phyloP scores from a whole-genome alignment of 352 stramenopile species.

The Phytopythium kandeliae region DNA sequence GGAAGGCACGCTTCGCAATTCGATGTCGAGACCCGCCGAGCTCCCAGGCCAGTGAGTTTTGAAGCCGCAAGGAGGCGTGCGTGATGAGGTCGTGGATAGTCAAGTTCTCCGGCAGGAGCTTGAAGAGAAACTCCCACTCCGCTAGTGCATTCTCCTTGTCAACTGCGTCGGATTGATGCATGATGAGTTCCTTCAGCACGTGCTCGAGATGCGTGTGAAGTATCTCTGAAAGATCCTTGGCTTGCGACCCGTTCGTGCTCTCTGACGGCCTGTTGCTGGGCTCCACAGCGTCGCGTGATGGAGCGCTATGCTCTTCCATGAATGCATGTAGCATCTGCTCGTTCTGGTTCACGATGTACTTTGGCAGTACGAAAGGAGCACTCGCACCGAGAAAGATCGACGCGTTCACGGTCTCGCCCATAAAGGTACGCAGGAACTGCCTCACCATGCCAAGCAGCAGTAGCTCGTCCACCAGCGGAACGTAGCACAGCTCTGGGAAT shows the following conservation, averaged over 20 bases:
- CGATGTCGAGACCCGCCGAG: conserved; percentile 46
- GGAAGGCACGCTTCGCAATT: conserved; percentile 49
- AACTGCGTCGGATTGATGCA: conserved; percentile 46
- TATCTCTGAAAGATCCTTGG: conserved; percentile 32
- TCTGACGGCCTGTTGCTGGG: conserved; percentile 15
- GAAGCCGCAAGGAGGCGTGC: conserved; percentile 39
- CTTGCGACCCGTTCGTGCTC: conserved; percentile 4
- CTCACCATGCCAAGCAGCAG: conserved; percentile 29
- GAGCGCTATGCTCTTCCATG: conserved; percentile 26
- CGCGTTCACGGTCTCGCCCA: conserved; percentile 32
- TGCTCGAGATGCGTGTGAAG: conserved; percentile 43
- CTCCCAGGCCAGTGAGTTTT: conserved; percentile 65
- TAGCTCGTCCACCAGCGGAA: conserved; percentile 48
- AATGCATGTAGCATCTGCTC: conserved; percentile 43
- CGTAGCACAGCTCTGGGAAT: conserved; percentile 50
- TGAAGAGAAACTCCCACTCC: conserved; percentile 71
- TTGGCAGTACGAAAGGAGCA: conserved; percentile 49
- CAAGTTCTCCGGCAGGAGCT: conserved; percentile 54
- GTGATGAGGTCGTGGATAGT: conserved; percentile 56
- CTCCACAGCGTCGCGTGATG: conserved; percentile 14
- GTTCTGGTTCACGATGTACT: conserved; percentile 58
- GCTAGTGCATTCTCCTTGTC: conserved; percentile 44
- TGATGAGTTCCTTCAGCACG: conserved; percentile 58
- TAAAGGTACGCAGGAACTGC: conserved; percentile 54
- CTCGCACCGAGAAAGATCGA: conserved; percentile 38